Evolutionary conservation across 352 stramenopile genomes (phyloP), one percentile per base, ranked within the genome.

Genomic region (Phytophthora tubulina): DNA sequence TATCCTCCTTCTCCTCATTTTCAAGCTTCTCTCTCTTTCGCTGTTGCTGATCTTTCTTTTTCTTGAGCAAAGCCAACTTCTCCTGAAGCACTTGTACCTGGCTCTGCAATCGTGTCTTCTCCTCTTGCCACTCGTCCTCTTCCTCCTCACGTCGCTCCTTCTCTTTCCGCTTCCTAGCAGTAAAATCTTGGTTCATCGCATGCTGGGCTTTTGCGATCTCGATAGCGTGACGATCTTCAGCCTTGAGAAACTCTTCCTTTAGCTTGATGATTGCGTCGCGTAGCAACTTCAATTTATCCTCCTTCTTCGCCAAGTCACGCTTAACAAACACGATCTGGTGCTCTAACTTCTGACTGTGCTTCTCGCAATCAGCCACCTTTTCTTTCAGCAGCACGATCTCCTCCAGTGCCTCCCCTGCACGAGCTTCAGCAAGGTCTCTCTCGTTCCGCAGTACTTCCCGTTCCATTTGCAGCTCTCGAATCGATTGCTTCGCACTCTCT

Each of bases 171-270:
- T 80, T 78, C 35, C 76, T 65, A 15, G 68, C 31, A 38, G 50
- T 74, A 7, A 80, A 63, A 21, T 76, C 62, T n/a, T 75, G 71
- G n/a, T 54, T 75, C 57, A 81, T 73, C n/a, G 67, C 35, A 17
- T 85, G 75, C 35, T 92, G 84, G 2, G 84, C 78, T 53, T 87
- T 88, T 4, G 81, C 82, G 8, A 91, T 68, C 54, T 92, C 86
- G 32, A 93, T 76, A n/a, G 86, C 89, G 53, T 94, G 84, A 0
- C 84, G 75, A 70, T 97, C 86, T 66, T 97, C 87, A 2, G 82
- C 86, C 57, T 96, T 94, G 4, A 97, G 46, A 53, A 97, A 97
- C 63, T 97, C 92, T 55, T 97, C 86, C 64, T 97, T 98, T 4
- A 98, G 68, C 51, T 88, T 85, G 32, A 97, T 87, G 45, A 98